These are phyloP conservation scores for Arthroderma sp. DNA, from an alignment of 2,329 filamentous ascomycete species.

Conservation along the genomic window DNA sequence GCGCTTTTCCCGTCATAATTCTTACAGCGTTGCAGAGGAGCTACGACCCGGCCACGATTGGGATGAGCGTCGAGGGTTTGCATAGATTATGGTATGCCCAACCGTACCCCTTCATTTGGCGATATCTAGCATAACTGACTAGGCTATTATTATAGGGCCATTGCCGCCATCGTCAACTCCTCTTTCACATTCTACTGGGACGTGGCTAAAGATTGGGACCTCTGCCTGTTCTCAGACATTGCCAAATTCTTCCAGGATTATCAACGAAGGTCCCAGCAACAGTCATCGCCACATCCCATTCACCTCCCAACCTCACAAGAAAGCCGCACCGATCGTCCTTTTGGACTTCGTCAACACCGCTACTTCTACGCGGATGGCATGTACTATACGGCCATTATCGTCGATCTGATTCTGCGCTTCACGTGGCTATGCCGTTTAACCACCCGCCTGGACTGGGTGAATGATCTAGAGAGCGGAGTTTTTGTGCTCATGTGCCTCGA, in stretches of 20 bases:
- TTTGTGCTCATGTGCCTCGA: constrained; percentile 81
- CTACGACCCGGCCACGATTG: constrained; percentile 38
- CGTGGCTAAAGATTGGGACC: constrained; percentile 89
- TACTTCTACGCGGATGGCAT: constrained; percentile 57
- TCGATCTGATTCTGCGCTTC: constrained; percentile 72
- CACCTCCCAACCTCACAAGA: background rate
- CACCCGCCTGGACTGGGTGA: constrained; percentile 66
- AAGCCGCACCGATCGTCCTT: constrained; percentile 40
- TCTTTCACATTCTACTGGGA: constrained; percentile 99
- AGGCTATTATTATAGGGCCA: constrained; percentile 54
- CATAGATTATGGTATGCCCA: constrained; percentile 40
- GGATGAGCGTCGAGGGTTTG: constrained; percentile 42
- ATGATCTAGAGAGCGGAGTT: constrained; percentile 76
- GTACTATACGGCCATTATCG: constrained; percentile 68
- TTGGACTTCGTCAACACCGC: constrained; percentile 61
- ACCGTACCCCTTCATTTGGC: background rate
- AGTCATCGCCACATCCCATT: background rate
- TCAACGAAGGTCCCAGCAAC: constrained; percentile 24
- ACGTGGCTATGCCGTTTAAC: constrained; percentile 86
- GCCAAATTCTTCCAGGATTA: constrained; percentile 33
- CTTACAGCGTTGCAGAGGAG: constrained; percentile 62
- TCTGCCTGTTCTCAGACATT: constrained; percentile 59
- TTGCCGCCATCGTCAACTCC: constrained; percentile 67
- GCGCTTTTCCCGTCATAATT: constrained; percentile 81
- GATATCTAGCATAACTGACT: background rate